Base-by-base conservation (phyloP, 2,329 filamentous ascomycete species). In the Epichloe hybrida region DNA sequence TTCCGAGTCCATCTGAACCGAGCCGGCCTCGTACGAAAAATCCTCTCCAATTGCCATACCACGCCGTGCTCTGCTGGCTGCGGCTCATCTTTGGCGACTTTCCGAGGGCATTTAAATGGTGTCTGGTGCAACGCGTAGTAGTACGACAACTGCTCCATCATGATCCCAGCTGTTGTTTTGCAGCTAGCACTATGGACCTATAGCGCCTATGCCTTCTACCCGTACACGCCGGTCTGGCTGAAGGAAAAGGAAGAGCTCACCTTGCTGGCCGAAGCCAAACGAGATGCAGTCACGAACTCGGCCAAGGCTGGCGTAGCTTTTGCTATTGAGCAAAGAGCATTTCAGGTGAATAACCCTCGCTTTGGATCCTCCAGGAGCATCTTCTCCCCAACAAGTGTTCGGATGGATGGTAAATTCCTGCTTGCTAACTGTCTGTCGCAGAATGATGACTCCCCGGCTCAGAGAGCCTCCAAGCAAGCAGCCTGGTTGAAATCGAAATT, bases 161-260 rank as follows among this genome's bases (percentile, higher is more conserved):
- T 77, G 74, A 67, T 66, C 55, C 59, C 66, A 47, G 56, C 60
- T 50, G 54, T 62, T 42, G 48, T 69, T 53, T 58, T 72, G 53
- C 71, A 72, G 59, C 61, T 79, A 60, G 68, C 72, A 57, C 59
- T 78, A 60, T 76, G 71, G 65, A 65, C 69, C 50, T 64, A 70
- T 39, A 62, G 67, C 47, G 66, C 67, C 50, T 62, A 69, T 49
- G 76, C 76, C 49, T 75, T 79, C 59, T 73, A 64, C 46, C 71
- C 71, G 4, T 76, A 69, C 59, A 61, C 59, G 21, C 72, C 73
- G 8, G 51, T 52, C 50, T 69, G 67, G 67, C 55, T 60, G 45
- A 50, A 60, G 45, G 60, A 66, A 48, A 49, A 63, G 48, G 61
- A 63, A 36, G 58, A 60, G 47, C 51, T 52, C 48, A 54, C 45